Evolutionary conservation across 2,329 filamentous ascomycete genomes (phyloP), one percentile per base, ranked within the genome.

Genomic region (Diaporthe velutina): DNA sequence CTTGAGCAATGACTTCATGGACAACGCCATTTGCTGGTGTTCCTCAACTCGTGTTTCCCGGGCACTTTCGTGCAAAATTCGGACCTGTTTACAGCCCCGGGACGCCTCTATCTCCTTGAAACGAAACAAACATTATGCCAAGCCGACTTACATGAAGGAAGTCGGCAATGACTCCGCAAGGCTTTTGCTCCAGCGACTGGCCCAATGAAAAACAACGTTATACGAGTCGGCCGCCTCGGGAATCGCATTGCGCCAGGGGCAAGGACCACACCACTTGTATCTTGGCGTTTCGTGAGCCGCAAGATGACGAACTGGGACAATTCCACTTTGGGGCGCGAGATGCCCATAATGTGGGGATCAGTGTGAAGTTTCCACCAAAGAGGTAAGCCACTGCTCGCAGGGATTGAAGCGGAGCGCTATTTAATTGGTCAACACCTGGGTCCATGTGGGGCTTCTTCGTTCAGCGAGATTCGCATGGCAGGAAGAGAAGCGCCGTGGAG

Each of bases 241-340:
- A 48, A 33, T 66, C 60, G 60, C 19, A 13, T 8, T 48, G 40
- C 40, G 40, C 60, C 22, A 45, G 42, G 60, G 60, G 60, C 1
- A 17, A 33, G 58, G 25, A 66, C 60, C 60, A 48, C 57, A 40
- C 60, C 60, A 66, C 40, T 66, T 33, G 60, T 6, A 19, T 66
- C 60, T 66, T 66, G 60, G 60, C 60, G 40, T 66, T 66, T 66
- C 60, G 60, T 66, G 60, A 66, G 60, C 60, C 60, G 60, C 60
- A 66, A 66, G 25, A 66, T 66, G 60, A 66, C 60, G 60, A 66
- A 35, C 60, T 48, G 40, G 60, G 60, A 30, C 25, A 66, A 33
- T 66, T 66, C 28, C 25, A 66, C 60, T 30, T 28, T 35, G 60
- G 60, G 60, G 8, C 60, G 25, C 40, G 28, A 33, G 28, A 33